Conservation (phyloP, 495 filamentous ascomycete genomes). For the Penicillium angulare region DNA sequence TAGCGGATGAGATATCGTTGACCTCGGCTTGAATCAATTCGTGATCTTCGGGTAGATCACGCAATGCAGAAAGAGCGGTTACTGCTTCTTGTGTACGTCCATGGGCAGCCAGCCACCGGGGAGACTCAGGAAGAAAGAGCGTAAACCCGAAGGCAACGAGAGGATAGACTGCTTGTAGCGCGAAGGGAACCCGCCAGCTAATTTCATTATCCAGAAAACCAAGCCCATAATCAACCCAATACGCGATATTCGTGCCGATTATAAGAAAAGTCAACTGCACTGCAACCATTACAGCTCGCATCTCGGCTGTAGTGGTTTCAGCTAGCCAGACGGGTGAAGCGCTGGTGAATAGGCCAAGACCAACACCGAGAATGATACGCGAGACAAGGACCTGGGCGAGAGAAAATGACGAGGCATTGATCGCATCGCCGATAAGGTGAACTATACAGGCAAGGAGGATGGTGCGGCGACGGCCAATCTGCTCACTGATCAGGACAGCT, state of each 20-base stretch:
- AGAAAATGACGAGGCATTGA: conserved; percentile 47
- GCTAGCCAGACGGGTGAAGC: conserved; percentile 15
- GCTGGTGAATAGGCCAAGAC: conserved; percentile 16
- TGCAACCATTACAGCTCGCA: conserved; percentile 10
- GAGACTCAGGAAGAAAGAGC: conserved; percentile 9
- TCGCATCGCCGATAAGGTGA: conserved; percentile 40
- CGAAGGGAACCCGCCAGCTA: conserved; percentile 46
- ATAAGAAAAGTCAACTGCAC: conserved; percentile 13
- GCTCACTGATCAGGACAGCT: background rate
- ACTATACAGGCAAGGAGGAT: background rate
- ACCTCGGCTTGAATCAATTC: conserved; percentile 9
- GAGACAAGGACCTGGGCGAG: conserved; percentile 44
- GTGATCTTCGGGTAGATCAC: conserved; percentile 1
- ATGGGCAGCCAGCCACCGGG: conserved; percentile 28
- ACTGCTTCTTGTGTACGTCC: conserved; percentile 26
- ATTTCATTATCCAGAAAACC: conserved; percentile 16
- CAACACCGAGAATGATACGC: conserved; percentile 36
- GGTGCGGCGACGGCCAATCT: background rate
- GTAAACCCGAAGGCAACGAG: conserved; percentile 11
- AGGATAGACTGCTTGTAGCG: conserved; percentile 33
- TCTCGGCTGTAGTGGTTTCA: conserved; percentile 8
- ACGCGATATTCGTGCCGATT: conserved; percentile 18
- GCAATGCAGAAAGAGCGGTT: conserved; percentile 35
- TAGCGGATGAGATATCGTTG: conserved; percentile 4
- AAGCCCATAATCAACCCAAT: conserved; percentile 30